Percentiles rank a stretch among this genome's conserved stretches.
phyloP scores from a whole-genome alignment of 805 yeast genomes.

The Starmerella stigmatis region DNA sequence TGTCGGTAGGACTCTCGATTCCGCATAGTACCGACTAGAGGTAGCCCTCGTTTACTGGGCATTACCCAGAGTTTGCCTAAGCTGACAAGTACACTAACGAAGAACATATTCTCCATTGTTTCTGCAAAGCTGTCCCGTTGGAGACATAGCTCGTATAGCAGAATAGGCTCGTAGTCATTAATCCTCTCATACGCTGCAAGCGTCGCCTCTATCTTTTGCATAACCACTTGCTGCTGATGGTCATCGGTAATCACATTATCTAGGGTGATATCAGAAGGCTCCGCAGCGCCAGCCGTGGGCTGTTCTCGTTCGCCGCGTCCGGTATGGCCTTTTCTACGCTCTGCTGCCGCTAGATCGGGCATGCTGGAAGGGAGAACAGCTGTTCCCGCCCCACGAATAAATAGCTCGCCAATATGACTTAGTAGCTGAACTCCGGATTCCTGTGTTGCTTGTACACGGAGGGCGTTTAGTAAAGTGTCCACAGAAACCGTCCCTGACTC shows the following conservation, averaged over 20 bases:
- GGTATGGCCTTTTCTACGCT: neutral
- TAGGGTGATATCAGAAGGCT: neutral
- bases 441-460: neutral
- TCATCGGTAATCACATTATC: neutral
- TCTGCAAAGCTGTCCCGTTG: slow-evolving; percentile 11
- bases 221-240: neutral
- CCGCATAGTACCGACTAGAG: slow-evolving; percentile 11
- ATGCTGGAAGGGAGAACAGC: slow-evolving; percentile 4
- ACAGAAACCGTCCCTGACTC: slow-evolving; percentile 8
- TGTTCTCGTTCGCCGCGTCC: neutral
- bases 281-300: neutral
- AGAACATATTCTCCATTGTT: slow-evolving; percentile 17
- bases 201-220: neutral
- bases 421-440: neutral
- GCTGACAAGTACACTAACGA: slow-evolving; percentile 10
- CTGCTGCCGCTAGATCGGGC: slow-evolving; percentile 2
- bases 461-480: neutral
- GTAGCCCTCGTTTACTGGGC: slow-evolving; percentile 9
- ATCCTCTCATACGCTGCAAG: neutral
- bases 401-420: neutral
- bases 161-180: slow-evolving; percentile 6
- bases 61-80: slow-evolving; percentile 12
- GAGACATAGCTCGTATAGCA: slow-evolving; percentile 14
- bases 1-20: slow-evolving; percentile 4
- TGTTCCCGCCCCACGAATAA: slow-evolving; percentile 6